Evolutionary conservation across 225 moss, liverwort and hornwort genomes (phyloP), one percentile per base, ranked within the genome.

Genomic region (Polytrichum formosum): DNA sequence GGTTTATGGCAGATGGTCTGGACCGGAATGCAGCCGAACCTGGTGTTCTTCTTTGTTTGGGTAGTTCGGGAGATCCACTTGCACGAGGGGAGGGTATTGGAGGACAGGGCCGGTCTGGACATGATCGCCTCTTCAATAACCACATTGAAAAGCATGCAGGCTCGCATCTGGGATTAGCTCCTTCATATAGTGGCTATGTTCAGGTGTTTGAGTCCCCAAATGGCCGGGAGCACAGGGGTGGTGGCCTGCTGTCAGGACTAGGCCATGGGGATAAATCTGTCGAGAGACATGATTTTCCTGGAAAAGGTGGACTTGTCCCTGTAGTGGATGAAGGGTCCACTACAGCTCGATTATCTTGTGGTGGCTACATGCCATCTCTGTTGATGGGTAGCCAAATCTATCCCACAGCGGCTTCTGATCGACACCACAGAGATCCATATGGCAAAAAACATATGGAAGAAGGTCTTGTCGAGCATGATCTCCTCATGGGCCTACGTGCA

Each of bases 291-390:
- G 22, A 37, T 18, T 61, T 82, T 70, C 35, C 61, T 67, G 78
- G 63, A 58, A 55, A 73, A 64, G 76, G 78, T 53, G 56, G 72
- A n/a, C 31, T 83, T 55, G 82, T 91, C 37, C 97, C 94, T 13
- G 90, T 97, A 13, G 82, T 97, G 19, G 98, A 98, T 18, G 98
- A 98, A 85, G 98, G 98, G 26, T 98, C 98, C n/a, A 92, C 94
- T 4, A 94, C 98, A 17, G 98, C 98, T 9, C 81, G 94, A 19
- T 78, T 89, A 26, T 82, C 90, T 19, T 79, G 86, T 21, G 96
- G 93, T 20, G 98, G 98, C 31, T 98, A 92, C 77, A 94, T 98
- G 94, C 98, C 92, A 10, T 94, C 91, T 46, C 74, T 98, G 56
- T 66, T 98, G 56, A 92, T 92, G 92, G 92, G 88, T 61, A 90